Evolutionary conservation across 2,329 filamentous ascomycete genomes (phyloP).

Genomic region (Metarhizium rileyi): DNA sequence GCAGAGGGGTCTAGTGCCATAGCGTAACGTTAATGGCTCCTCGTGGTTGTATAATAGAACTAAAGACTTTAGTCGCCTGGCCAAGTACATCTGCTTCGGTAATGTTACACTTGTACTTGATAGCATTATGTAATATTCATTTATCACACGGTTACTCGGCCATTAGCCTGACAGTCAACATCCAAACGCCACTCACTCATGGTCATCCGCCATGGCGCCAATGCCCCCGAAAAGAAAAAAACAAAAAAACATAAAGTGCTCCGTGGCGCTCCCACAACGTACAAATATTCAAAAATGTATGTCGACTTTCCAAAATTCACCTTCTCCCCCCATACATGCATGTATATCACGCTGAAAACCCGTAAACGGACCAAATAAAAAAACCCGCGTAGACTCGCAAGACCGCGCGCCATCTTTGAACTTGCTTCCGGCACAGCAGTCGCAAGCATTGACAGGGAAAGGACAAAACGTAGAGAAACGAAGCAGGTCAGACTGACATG

Average conservation of each 20-base stretch:
- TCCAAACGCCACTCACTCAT: neutral
- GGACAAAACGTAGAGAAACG: neutral
- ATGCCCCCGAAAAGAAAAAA: neutral
- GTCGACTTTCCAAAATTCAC: neutral
- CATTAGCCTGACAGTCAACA: neutral
- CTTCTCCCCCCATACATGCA: neutral
- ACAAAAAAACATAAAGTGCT: neutral
- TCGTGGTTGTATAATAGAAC: too few species aligned
- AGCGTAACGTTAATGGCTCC: too few species aligned
- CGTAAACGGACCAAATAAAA: neutral
- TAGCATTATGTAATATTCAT: neutral
- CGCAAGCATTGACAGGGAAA: neutral
- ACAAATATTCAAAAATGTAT: neutral
- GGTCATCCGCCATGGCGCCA: neutral
- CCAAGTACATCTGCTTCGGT: too few species aligned
- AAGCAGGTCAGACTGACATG: neutral
- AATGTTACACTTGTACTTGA: neutral
- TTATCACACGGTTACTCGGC: neutral
- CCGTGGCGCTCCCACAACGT: neutral
- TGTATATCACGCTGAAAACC: neutral
- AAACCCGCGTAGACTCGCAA: neutral
- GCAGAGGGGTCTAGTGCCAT: conserved; percentile 9
- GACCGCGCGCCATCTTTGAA: neutral
- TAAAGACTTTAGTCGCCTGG: too few species aligned
- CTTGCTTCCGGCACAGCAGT: neutral